These are phyloP conservation scores for Ostreobium quekettii DNA, from an alignment of 139 green algal species.

Conservation along the genomic window DNA sequence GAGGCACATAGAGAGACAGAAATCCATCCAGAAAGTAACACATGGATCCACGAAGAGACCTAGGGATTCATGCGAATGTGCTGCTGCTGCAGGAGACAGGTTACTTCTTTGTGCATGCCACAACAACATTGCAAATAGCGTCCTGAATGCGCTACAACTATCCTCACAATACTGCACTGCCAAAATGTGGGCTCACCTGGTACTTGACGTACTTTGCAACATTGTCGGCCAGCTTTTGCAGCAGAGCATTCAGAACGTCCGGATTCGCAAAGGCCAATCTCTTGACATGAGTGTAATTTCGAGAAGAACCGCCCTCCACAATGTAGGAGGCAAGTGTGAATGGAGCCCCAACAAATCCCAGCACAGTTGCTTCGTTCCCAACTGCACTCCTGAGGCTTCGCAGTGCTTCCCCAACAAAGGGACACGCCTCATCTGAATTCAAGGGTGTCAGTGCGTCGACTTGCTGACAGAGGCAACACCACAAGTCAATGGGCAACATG, in stretches of 20 bases:
- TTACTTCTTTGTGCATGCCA: no score
- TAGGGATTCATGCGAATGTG: no score
- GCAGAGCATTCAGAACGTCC: slow-evolving; percentile 57
- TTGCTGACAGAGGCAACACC: slow-evolving; percentile 41
- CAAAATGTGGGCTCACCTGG: slow-evolving; percentile 66
- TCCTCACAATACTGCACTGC: no score
- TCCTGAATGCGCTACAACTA: no score
- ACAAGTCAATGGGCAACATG: no score
- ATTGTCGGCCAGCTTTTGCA: slow-evolving; percentile 77
- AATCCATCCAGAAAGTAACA: no score
- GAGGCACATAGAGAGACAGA: no score
- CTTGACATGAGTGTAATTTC: slow-evolving; percentile 86
- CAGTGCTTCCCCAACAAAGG: slow-evolving; percentile 81
- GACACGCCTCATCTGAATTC: slow-evolving; percentile 53
- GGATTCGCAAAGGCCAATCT: slow-evolving; percentile 69
- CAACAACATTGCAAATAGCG: no score
- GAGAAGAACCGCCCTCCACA: slow-evolving; percentile 78
- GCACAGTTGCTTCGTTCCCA: slow-evolving; percentile 58
- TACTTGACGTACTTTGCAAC: slow-evolving; percentile 85
- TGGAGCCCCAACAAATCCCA: slow-evolving; percentile 88
- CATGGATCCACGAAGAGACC: no score
- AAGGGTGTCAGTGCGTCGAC: slow-evolving; percentile 69
- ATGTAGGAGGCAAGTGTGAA: slow-evolving; percentile 95
- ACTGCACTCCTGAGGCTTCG: slow-evolving; percentile 56
- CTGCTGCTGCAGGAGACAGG: no score